A percentile compares a stretch with the other conserved stretches of the same genome.
Evolutionary conservation across 345 rosid genomes (phyloP).

Genomic region (Acer yangbiense): DNA sequence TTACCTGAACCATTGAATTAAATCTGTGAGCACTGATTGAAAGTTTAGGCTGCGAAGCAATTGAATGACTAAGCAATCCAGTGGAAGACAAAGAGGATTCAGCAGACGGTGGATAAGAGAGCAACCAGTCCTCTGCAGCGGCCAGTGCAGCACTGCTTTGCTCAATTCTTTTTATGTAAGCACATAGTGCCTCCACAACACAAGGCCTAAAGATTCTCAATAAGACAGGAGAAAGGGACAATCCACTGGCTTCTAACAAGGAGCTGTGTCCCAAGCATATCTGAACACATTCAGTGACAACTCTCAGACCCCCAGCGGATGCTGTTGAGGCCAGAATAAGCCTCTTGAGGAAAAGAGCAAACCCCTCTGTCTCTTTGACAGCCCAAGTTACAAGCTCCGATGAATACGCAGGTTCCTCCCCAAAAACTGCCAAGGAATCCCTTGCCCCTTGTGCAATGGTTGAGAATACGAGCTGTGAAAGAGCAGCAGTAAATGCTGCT

Average conservation of each 20-base stretch:
- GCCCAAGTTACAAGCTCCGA: conserved; percentile 98
- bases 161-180: conserved; percentile 78
- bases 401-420: conserved; percentile 76
- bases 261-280: conserved; percentile 75
- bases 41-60: conserved; percentile 60
- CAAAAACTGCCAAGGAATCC: conserved; percentile 74
- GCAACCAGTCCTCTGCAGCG: conserved; percentile 86
- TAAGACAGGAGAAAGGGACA: conserved; percentile 76
- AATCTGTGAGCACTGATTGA: conserved; percentile 79
- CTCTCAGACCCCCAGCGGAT: conserved; percentile 70
- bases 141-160: conserved; percentile 76
- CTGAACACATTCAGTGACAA: conserved; percentile 72
- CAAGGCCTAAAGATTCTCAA: conserved; percentile 68
- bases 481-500: conserved; percentile 56
- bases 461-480: conserved; percentile 79
- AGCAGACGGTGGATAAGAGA: conserved; percentile 54
- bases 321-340: conserved; percentile 78
- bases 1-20: conserved; percentile 84
- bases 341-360: conserved; percentile 62
- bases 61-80: conserved; percentile 32
- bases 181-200: conserved; percentile 62
- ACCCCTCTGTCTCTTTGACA: conserved; percentile 67
- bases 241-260: conserved; percentile 78
- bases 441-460: conserved; percentile 82
- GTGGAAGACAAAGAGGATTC: conserved; percentile 54